Base-by-base conservation (phyloP, 176 grass and related monocot genomes). In the Lolium rigidum region DNA sequence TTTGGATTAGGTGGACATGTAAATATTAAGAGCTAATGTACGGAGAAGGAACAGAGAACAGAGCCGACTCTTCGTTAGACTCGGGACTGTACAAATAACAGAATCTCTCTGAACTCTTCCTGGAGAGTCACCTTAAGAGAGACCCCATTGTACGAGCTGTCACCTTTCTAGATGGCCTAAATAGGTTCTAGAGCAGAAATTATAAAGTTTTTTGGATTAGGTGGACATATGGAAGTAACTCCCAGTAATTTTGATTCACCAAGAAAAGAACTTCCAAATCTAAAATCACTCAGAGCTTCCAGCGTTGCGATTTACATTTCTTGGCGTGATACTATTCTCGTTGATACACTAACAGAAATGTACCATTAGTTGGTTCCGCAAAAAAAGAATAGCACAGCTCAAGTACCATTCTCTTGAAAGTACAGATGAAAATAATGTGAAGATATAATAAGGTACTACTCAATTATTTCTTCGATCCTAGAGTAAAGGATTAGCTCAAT, bases 321-420 rank as follows among this genome's bases (percentile, higher is more conserved):
- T 46, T 12, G 9, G 3, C 52, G 52, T 5, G 10, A 65, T 16
- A 55, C 16, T 17, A 52, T 18, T 76, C 18, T 54, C 12, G 1
- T 52, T 20, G 9, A 39, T 55, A 44, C 55, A 67, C 14, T 56
- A 3, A 76, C 57, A 59, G 60, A 9, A 16, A 35, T 43, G 67
- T 25, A 25, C 4, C 28, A 55, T 76, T 64, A 8, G 10, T 70
- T 70, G 7, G 22, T 78, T 82, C 13, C 17, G 35, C 5, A 11
- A 70, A 70, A 54, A 50, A 54, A 50, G 15, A 62, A 25, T 44
- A 38, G 12, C 57, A 81, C 5, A 3, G 0, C 20, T 26, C 43
- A 26, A 84, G 28, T 12, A 54, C 15, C 11, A 70, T 17, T 54
- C n/a, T 57, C 80, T 54, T 60, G 15, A 89, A 66, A 80, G 47